Percentiles rank a stretch among this genome's conserved stretches.
phyloP scores from a whole-genome alignment of 805 yeast genomes.

The Starmerella davenportii region DNA sequence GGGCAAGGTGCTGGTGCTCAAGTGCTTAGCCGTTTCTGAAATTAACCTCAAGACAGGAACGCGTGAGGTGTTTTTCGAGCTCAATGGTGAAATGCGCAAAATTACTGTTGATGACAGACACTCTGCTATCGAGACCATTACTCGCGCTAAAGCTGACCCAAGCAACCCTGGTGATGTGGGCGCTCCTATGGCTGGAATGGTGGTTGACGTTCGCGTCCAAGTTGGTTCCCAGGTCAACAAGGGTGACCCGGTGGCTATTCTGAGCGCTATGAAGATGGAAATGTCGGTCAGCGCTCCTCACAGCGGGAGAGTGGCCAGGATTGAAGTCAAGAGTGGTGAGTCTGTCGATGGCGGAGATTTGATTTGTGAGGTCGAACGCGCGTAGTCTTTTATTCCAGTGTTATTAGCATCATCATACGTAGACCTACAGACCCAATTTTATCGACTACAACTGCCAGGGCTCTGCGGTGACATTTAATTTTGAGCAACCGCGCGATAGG shows the following conservation, averaged over 20 bases:
- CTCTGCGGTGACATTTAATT: neutral
- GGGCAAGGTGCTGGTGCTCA: conserved; percentile 86
- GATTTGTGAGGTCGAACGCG: conserved; percentile 37
- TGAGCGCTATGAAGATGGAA: conserved; percentile 99
- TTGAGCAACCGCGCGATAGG: neutral
- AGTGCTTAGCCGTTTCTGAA: conserved; percentile 84
- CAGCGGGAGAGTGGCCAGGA: conserved; percentile 63
- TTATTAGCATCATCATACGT: too few relatives aligned
- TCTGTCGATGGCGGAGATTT: conserved; percentile 89
- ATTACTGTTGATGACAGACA: conserved; percentile 79
- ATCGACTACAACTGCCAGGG: too few relatives aligned
- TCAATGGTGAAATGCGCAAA: conserved; percentile 96
- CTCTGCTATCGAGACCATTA: conserved; percentile 65
- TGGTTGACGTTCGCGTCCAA: conserved; percentile 83
- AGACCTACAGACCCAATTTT: too few relatives aligned
- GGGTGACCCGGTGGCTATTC: conserved; percentile 87
- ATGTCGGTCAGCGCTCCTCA: conserved; percentile 92
- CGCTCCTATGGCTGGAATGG: conserved; percentile 99
- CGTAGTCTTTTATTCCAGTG: too few relatives aligned
- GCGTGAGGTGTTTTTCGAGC: conserved; percentile 92
- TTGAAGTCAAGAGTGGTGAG: conserved; percentile 74
- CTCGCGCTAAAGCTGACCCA: conserved; percentile 80
- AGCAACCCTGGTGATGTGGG: conserved; percentile 84
- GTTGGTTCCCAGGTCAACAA: conserved; percentile 78
- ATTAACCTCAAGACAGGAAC: conserved; percentile 67